A percentile compares a stretch with the other conserved stretches of the same genome.
Evolutionary conservation across 108 stramenopile species (phyloP).

Genomic region (Seminavis robusta): DNA sequence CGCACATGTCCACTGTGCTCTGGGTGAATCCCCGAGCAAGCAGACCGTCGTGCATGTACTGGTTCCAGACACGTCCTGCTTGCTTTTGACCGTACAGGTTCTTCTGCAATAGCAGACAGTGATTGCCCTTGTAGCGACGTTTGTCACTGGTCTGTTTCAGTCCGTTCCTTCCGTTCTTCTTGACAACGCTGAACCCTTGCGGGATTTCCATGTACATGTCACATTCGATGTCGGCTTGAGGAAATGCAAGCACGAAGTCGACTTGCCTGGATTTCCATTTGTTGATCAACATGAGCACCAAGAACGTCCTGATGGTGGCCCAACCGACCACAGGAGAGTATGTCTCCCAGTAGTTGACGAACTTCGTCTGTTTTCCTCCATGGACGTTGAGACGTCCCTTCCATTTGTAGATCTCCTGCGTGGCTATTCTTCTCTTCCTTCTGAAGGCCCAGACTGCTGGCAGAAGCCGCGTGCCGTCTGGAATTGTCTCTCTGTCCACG

Average conservation of each 20-base stretch:
- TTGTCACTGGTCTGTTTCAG: slow-evolving; percentile 19
- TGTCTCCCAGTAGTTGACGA: slow-evolving; percentile 21
- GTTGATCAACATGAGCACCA: slow-evolving; percentile 14
- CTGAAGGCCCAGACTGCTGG: no score
- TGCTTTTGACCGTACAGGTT: slow-evolving; percentile 34
- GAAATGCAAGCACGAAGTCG: slow-evolving; percentile 43
- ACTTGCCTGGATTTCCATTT: slow-evolving; percentile 23
- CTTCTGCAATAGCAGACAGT: slow-evolving; percentile 10
- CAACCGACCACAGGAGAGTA: slow-evolving; percentile 39
- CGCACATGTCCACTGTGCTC: slow-evolving; percentile 28
- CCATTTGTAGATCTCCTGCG: slow-evolving; percentile 20
- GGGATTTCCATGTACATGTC: slow-evolving; percentile 37
- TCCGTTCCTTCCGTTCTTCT: background rate
- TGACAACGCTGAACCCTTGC: slow-evolving; percentile 17
- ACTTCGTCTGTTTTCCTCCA: slow-evolving; percentile 25
- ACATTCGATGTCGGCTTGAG: slow-evolving; percentile 13
- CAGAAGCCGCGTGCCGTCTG: no score
- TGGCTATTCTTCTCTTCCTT: no score
- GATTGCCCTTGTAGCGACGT: background rate
- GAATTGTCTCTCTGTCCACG: no score
- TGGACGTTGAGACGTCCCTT: slow-evolving; percentile 29
- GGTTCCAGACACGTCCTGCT: slow-evolving; percentile 30
- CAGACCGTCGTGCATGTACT: slow-evolving; percentile 11
- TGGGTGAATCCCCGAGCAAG: slow-evolving; percentile 11
- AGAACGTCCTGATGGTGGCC: slow-evolving; percentile 18